These are phyloP conservation scores for Calonectria pseudoreteaudii DNA, from an alignment of 2,329 filamentous ascomycete species.

Conservation along the genomic window DNA sequence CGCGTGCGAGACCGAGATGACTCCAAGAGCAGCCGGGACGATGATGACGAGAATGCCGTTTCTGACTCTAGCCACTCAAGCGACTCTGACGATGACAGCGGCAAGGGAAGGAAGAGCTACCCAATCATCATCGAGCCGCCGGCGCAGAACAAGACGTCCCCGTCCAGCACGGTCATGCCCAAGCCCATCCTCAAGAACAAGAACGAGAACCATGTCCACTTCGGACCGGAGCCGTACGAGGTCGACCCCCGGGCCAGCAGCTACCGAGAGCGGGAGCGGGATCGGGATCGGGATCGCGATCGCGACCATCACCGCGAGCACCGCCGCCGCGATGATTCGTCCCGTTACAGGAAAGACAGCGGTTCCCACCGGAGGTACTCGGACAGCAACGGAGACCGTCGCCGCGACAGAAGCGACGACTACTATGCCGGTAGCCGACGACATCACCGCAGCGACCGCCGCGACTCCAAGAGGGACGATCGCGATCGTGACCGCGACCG, in stretches of 20 bases:
- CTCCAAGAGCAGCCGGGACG: constrained; percentile 50
- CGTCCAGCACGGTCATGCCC: constrained; percentile 54
- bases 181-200: constrained; percentile 73
- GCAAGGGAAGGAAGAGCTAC: constrained; percentile 47
- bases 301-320: constrained; percentile 23
- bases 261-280: constrained; percentile 45
- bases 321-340: constrained; percentile 29
- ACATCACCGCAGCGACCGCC: constrained; percentile 53
- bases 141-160: constrained; percentile 47
- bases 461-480: constrained; percentile 52
- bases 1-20: constrained; percentile 38
- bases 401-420: constrained; percentile 48
- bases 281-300: too few relatives aligned
- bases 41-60: constrained; percentile 45
- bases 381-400: constrained; percentile 38
- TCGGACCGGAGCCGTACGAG: constrained; percentile 62
- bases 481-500: constrained; percentile 48
- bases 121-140: constrained; percentile 54
- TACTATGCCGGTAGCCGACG: constrained; percentile 50
- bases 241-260: constrained; percentile 47
- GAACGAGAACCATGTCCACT: constrained; percentile 68
- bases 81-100: constrained; percentile 45
- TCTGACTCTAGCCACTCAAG: constrained; percentile 48
- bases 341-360: constrained; percentile 33
- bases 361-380: constrained; percentile 44